A percentile compares a stretch with the other conserved stretches of the same genome.
phyloP scores from a whole-genome alignment of 2,329 filamentous ascomycete genomes.

The Phyllosticta capitalensis region DNA sequence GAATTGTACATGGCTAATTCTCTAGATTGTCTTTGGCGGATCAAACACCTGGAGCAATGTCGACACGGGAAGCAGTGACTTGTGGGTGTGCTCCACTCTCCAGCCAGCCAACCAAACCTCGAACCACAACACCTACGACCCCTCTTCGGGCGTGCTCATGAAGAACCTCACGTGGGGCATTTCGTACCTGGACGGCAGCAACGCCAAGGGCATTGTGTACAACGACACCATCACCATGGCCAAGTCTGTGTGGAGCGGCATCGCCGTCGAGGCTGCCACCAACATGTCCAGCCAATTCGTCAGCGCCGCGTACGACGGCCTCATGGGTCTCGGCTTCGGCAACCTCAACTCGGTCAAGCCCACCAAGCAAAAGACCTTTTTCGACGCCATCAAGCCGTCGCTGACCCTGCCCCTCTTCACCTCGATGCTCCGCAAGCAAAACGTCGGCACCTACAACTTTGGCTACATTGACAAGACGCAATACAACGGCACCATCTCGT shows the following conservation, averaged over 20 bases:
- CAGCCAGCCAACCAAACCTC: constrained; percentile 11
- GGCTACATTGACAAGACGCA: constrained; percentile 50
- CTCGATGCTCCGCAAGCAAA: constrained; percentile 45
- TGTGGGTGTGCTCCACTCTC: constrained; percentile 33
- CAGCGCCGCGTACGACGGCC: constrained; percentile 42
- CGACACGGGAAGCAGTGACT: constrained; percentile 60
- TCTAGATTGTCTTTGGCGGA: too few species aligned
- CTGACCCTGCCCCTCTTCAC: constrained; percentile 49
- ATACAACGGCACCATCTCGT: constrained; percentile 50
- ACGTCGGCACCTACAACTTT: constrained; percentile 43
- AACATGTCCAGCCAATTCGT: constrained; percentile 46
- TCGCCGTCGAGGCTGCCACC: constrained; percentile 53
- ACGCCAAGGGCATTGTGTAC: constrained; percentile 56
- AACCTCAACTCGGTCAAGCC: constrained; percentile 49
- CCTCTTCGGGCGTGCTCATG: constrained; percentile 26
- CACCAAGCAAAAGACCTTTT: constrained; percentile 44
- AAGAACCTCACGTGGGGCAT: constrained; percentile 48
- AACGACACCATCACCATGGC: constrained; percentile 55
- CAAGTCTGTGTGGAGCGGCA: too few species aligned
- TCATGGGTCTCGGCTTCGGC: constrained; percentile 52
- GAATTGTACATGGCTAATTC: too few species aligned
- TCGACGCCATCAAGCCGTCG: constrained; percentile 46
- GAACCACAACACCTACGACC: constrained; percentile 51
- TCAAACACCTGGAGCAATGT: constrained; percentile 48
- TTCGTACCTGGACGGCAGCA: constrained; percentile 55